phyloP scores from a whole-genome alignment of 2,329 filamentous ascomycete genomes.

The Penicillium sp. region DNA sequence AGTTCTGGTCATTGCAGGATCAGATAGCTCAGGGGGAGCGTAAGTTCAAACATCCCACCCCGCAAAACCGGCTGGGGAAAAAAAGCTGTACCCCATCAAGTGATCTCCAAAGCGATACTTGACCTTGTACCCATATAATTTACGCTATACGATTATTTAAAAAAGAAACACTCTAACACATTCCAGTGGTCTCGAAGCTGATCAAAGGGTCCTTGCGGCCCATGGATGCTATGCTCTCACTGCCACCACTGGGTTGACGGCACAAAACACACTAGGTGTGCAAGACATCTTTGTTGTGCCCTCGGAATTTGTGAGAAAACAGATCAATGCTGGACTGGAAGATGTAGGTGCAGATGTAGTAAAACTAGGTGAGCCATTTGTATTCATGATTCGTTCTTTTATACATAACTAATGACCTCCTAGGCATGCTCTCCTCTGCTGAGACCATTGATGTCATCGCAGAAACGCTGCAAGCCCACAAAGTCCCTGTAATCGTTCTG shows the following conservation, averaged over 20 bases:
- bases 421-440: constrained; percentile 78
- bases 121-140: neutral
- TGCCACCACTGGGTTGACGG: constrained; percentile 91
- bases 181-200: constrained; percentile 82
- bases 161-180: constrained; percentile 4
- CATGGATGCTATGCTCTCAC: constrained; percentile 97
- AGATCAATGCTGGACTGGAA: constrained; percentile 78
- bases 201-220: constrained; percentile 89
- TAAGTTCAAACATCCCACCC: constrained; percentile 46
- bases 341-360: constrained; percentile 88
- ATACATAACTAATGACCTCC: neutral
- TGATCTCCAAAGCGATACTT: neutral
- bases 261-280: constrained; percentile 87
- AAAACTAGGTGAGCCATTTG: constrained; percentile 69
- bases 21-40: constrained; percentile 89
- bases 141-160: neutral
- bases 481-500: constrained; percentile 61
- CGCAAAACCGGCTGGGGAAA: neutral
- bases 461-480: constrained; percentile 58
- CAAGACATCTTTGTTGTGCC: constrained; percentile 77
- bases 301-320: constrained; percentile 72
- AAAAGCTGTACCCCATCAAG: neutral
- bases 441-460: constrained; percentile 69
- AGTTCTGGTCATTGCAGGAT: constrained; percentile 81
- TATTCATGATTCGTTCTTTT: neutral